Percentiles rank a stretch among this genome's conserved stretches.
phyloP scores from a whole-genome alignment of 495 filamentous ascomycete genomes.

The Penicillium lividum region DNA sequence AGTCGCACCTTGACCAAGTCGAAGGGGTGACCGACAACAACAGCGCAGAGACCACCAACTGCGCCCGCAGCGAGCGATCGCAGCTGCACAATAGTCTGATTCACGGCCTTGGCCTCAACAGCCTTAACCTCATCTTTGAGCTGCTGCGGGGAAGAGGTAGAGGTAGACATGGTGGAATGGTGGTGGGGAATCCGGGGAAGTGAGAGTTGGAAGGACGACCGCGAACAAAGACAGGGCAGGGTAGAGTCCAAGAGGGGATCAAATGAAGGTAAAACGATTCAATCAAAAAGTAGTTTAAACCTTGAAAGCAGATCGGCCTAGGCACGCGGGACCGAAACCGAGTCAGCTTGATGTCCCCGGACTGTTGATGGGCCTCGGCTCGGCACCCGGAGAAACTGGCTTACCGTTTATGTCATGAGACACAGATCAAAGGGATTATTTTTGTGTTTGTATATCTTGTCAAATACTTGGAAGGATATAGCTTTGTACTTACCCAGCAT shows the following conservation, averaged over 20 bases:
- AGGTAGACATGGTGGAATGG: constrained; percentile 25
- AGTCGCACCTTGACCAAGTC: constrained; percentile 96
- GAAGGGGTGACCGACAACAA: constrained; percentile 92
- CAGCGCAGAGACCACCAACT: constrained; percentile 91
- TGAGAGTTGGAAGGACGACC: not conserved
- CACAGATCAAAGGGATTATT: not conserved
- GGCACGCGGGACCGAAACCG: constrained; percentile 5
- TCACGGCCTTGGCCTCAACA: constrained; percentile 39
- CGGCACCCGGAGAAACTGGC: constrained; percentile 5
- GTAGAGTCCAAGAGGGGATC: not conserved
- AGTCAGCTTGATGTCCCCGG: constrained; percentile 4
- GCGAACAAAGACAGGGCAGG: not conserved
- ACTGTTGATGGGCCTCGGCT: constrained; percentile 7
- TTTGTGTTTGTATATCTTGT: no score
- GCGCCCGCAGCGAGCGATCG: constrained; percentile 88
- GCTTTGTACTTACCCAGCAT: no score
- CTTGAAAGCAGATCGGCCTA: not conserved
- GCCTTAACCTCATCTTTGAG: constrained; percentile 38
- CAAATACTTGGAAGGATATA: not conserved
- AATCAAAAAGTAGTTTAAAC: not conserved
- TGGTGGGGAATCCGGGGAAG: constrained; percentile 1
- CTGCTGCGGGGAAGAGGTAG: constrained; percentile 32
- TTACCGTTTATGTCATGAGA: not conserved
- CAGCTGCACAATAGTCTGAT: constrained; percentile 52
- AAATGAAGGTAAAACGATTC: not conserved